Percentiles rank a stretch among this genome's conserved stretches.
Conservation (phyloP, 805 yeast genomes). For the Wickerhamiella occidentalis region DNA sequence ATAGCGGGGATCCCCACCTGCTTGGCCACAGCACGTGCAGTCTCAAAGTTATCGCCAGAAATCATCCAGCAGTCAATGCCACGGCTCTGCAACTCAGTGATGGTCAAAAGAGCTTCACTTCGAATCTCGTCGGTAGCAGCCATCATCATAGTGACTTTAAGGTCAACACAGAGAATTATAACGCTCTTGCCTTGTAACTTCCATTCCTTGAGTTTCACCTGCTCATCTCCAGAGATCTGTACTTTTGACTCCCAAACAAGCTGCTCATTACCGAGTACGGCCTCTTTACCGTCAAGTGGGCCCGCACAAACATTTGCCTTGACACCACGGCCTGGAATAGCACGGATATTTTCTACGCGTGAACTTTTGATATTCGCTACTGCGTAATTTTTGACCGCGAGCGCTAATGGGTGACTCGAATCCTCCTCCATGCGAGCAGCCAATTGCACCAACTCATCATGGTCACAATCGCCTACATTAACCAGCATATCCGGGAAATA, state of each 20-base stretch:
- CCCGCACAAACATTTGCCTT: slow-evolving; percentile 16
- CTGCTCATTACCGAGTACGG: slow-evolving; percentile 47
- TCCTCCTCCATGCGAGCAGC: slow-evolving; percentile 38
- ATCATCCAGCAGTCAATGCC: slow-evolving; percentile 73
- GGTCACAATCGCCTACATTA: slow-evolving; percentile 75
- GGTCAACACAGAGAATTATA: slow-evolving; percentile 38
- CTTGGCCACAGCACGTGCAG: slow-evolving; percentile 94
- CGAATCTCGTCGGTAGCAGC: slow-evolving; percentile 44
- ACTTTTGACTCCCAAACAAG: slow-evolving; percentile 40
- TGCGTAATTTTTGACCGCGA: slow-evolving; percentile 40
- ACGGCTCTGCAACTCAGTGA: slow-evolving; percentile 31
- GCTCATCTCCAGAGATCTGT: slow-evolving; percentile 29
- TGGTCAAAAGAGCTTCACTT: slow-evolving; percentile 44
- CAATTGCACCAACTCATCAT: slow-evolving; percentile 40
- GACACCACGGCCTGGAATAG: slow-evolving; percentile 20
- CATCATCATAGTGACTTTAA: slow-evolving; percentile 31
- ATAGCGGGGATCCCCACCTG: slow-evolving; percentile 72
- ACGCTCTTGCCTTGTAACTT: slow-evolving; percentile 53
- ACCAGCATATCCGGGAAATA: slow-evolving; percentile 53
- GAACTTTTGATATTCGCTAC: slow-evolving; percentile 6
- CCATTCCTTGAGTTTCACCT: slow-evolving; percentile 38
- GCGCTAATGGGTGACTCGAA: slow-evolving; percentile 59
- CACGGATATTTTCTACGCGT: slow-evolving; percentile 15
- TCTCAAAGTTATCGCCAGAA: slow-evolving; percentile 96
- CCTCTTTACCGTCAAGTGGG: slow-evolving; percentile 13